Evolutionary conservation across 768 basidiomycete species (phyloP).

Genomic region (Phlebiopsis gigantea): DNA sequence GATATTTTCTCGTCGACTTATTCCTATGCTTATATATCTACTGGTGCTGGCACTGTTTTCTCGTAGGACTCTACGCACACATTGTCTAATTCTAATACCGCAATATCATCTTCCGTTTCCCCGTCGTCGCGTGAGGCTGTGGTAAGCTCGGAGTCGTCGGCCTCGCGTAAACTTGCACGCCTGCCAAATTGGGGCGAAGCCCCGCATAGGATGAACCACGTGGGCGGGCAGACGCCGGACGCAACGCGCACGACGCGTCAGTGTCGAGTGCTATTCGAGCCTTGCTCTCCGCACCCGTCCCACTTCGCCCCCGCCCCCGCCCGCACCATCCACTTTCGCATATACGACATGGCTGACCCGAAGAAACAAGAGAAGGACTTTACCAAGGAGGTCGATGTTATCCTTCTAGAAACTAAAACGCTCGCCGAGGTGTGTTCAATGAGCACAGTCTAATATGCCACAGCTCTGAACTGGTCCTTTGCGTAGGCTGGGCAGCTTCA

Average conservation of each 20-base stretch:
- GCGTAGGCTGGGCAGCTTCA: conserved; percentile 73
- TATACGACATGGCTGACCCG: conserved; percentile 67
- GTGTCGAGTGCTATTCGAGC: conserved; percentile 16
- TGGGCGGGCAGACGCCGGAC: conserved; percentile 16
- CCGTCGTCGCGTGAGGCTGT: background rate
- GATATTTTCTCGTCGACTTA: conserved; percentile 30
- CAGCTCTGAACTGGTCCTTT: conserved; percentile 12
- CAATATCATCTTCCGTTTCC: background rate
- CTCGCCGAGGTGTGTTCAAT: conserved; percentile 60
- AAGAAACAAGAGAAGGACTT: conserved; percentile 87
- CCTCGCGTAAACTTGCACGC: conserved; percentile 4
- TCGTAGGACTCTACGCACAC: conserved; percentile 31
- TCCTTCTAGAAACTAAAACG: conserved; percentile 63
- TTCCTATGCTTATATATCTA: conserved; percentile 37
- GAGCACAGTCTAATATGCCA: background rate
- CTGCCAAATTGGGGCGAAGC: conserved; percentile 10
- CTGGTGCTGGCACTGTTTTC: conserved; percentile 37
- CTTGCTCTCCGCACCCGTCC: conserved; percentile 7
- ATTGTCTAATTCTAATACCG: conserved; percentile 14
- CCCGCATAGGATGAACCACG: conserved; percentile 1
- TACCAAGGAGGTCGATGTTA: conserved; percentile 72
- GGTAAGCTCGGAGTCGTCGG: background rate
- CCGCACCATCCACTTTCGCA: conserved; percentile 24
- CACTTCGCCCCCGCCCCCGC: conserved; percentile 3
- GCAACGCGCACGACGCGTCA: conserved; percentile 32